phyloP scores from a whole-genome alignment of 768 basidiomycete species.

The Boletus sp. region DNA sequence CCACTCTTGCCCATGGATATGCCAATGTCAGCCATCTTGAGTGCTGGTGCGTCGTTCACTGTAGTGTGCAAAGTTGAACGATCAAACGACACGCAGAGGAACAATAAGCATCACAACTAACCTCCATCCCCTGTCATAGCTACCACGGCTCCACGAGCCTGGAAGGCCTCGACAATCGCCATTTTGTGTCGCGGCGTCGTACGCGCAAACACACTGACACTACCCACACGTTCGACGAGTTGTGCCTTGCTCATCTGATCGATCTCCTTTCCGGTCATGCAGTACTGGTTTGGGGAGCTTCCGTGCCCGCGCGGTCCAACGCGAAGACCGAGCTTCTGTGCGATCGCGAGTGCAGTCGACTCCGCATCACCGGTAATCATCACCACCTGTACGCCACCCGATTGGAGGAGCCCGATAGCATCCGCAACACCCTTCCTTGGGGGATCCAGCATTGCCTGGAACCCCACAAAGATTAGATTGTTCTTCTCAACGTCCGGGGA shows the following conservation, averaged over 20 bases:
- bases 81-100: neutral
- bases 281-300: conserved; percentile 34
- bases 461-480: conserved; percentile 86
- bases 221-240: conserved; percentile 77
- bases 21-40: conserved; percentile 98
- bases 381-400: conserved; percentile 90
- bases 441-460: conserved; percentile 94
- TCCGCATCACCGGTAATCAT: conserved; percentile 99
- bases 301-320: conserved; percentile 48
- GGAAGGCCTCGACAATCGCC: conserved; percentile 94
- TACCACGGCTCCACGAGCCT: conserved; percentile 83
- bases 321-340: conserved; percentile 77
- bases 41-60: conserved; percentile 95
- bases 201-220: conserved; percentile 86
- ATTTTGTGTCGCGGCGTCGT: conserved; percentile 98
- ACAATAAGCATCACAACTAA: conserved; percentile 43
- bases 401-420: conserved; percentile 76
- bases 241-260: conserved; percentile 82
- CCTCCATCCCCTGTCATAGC: conserved; percentile 99
- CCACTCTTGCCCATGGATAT: conserved; percentile 98
- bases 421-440: conserved; percentile 93
- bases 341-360: conserved; percentile 86
- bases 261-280: conserved; percentile 80
- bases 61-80: neutral
- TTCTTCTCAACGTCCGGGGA: conserved; percentile 36